Conservation (phyloP, 805 yeast species). For the Lipomyces starkeyi region DNA sequence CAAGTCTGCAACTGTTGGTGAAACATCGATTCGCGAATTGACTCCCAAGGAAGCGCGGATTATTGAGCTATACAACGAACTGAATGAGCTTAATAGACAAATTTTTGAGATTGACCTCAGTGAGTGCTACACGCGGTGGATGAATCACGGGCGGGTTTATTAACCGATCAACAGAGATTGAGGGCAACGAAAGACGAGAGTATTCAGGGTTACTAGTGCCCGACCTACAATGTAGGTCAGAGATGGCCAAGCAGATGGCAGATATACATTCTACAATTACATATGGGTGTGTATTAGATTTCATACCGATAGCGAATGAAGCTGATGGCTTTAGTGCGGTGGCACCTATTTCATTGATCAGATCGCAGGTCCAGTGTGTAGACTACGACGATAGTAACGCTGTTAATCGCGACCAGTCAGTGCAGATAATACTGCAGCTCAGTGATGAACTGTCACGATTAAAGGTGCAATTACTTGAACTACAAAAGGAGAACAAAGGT, state of each 20-base stretch:
- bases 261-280: constrained; percentile 5
- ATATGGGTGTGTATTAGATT: not conserved
- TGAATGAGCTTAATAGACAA: not conserved
- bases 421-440: constrained; percentile 4
- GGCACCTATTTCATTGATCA: not conserved
- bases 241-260: not conserved
- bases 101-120: constrained; percentile 1
- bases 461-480: constrained; percentile 3
- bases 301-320: not conserved
- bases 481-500: constrained; percentile 12
- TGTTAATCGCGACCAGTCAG: constrained; percentile 10
- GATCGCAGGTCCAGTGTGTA: not conserved
- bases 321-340: not conserved
- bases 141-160: not conserved
- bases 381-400: not conserved
- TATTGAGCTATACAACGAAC: not conserved
- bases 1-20: not conserved
- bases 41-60: not conserved
- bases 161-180: constrained; percentile 2
- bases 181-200: not conserved
- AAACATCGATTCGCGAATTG: not conserved
- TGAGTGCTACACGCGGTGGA: not conserved
- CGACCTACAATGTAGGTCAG: not conserved
- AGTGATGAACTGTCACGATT: constrained; percentile 14
- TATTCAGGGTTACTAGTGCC: not conserved